Evolutionary conservation across 225 moss, liverwort and hornwort species (phyloP), one percentile per base, ranked within the genome.

Genomic region (Ulota crispa): DNA sequence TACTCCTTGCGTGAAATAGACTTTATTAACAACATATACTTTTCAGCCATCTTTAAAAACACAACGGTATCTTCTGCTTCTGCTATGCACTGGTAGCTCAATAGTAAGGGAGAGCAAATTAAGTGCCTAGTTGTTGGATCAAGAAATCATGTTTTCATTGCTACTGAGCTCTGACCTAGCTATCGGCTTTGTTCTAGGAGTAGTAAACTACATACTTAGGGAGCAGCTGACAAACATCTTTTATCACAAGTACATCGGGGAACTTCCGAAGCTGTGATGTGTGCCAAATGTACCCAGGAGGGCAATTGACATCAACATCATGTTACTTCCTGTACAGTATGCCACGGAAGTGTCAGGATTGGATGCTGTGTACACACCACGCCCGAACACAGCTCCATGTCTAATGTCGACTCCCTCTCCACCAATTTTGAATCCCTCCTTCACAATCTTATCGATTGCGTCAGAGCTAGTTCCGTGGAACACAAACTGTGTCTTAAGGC

Each of bases 351-450:
- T 81, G 30, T 84, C 87, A 3, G 90, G 90, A 73, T 86, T 77
- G 1, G 53, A 14, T n/a, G 90, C 87, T 27, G 87, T 88, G 82
- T 90, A 90, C 9, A 90, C 83, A 50, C 85, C 90, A 2, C 1
- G 24, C 54, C 90, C 90, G 26, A 36, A 80, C 8, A 0, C 0
- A 53, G 14, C 83, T 76, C 90, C 90, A n/a, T 0, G 1, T 9
- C 61, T 90, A 7, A 84, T 77, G 10, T 6, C 2, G n/a, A 90
- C 82, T 42, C 43, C 87, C 68, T 27, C 26, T 47, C 90, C 90
- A 57, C 90, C 87, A 45, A 88, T 81, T 81, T 86, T 88, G 64
- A 90, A 90, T 47, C 87, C 90, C 60, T 86, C 87, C 2, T 11
- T 36, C 19, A 76, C 79, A 76, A 88, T 88, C 39, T 70, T 88